A percentile compares a stretch with the other conserved stretches of the same genome.
phyloP scores from a whole-genome alignment of 768 basidiomycete genomes.

The Rhodotorula diobovata region DNA sequence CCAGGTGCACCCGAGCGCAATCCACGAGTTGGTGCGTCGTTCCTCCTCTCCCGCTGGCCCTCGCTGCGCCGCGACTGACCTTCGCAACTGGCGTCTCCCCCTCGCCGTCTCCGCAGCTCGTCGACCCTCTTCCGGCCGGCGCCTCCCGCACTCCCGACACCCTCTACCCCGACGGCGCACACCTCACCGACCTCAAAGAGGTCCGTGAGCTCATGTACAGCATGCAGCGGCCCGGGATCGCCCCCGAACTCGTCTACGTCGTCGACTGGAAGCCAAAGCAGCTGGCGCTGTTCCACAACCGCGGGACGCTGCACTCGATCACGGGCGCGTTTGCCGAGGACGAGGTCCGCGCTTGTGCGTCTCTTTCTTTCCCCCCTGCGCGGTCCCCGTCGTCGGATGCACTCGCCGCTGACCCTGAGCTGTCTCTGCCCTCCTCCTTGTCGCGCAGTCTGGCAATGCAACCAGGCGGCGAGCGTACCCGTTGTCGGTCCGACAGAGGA shows the following conservation, averaged over 20 bases:
- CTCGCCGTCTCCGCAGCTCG: constrained; percentile 66
- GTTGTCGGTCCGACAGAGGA: constrained; percentile 65
- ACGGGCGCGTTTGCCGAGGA: constrained; percentile 65
- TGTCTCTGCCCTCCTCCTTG: too few species aligned
- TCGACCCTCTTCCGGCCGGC: constrained; percentile 67
- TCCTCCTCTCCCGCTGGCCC: too few species aligned
- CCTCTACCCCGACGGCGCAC: constrained; percentile 76
- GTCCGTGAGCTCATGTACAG: constrained; percentile 72
- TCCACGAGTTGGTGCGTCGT: constrained; percentile 18
- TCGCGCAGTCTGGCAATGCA: constrained; percentile 3
- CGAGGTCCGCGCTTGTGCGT: constrained; percentile 7
- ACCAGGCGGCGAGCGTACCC: constrained; percentile 62
- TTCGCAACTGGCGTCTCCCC: background rate
- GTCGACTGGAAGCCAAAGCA: constrained; percentile 80
- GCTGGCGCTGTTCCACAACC: constrained; percentile 79
- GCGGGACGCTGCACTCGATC: constrained; percentile 73
- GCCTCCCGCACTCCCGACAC: constrained; percentile 57
- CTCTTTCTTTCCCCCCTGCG: background rate
- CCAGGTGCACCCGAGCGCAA: constrained; percentile 65
- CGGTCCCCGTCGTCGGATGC: background rate
- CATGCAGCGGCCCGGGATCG: constrained; percentile 85
- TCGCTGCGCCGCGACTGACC: background rate
- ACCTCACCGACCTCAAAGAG: constrained; percentile 65
- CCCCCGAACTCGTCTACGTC: constrained; percentile 76
- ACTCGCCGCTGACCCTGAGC: background rate